Evolutionary conservation across 495 filamentous ascomycete species (phyloP).

Genomic region (Aspergillus sparsus): DNA sequence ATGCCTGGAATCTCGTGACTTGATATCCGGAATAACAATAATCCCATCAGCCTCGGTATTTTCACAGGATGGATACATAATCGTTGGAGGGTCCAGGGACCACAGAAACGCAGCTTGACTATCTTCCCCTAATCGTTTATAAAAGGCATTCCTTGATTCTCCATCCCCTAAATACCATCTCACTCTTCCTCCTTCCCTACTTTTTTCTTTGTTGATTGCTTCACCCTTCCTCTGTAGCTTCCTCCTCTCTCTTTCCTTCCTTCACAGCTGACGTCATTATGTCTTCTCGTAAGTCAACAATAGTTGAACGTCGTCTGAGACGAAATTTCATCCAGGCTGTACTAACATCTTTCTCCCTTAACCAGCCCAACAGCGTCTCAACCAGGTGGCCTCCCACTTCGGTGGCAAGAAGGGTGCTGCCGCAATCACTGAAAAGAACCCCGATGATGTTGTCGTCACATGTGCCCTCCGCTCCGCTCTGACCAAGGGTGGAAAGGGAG

Average conservation of each 20-base stretch:
- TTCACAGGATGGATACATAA: constrained; percentile 36
- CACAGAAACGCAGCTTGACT: constrained; percentile 16
- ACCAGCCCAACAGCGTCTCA: constrained; percentile 61
- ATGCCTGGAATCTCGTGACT: constrained; percentile 35
- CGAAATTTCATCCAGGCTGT: background rate
- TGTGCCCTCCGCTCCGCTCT: constrained; percentile 88
- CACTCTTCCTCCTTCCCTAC: constrained; percentile 12
- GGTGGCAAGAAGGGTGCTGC: constrained; percentile 50
- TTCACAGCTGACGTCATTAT: constrained; percentile 41
- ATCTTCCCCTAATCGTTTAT: constrained; percentile 18
- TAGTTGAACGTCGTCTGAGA: background rate
- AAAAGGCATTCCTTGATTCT: constrained; percentile 8
- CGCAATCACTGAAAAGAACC: constrained; percentile 59
- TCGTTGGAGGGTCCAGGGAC: constrained; percentile 11
- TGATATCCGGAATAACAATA: constrained; percentile 35
- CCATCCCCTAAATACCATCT: constrained; percentile 18
- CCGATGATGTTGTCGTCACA: constrained; percentile 86
- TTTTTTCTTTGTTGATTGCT: background rate
- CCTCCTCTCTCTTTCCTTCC: constrained; percentile 9
- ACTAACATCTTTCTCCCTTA: background rate
- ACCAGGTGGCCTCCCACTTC: constrained; percentile 65
- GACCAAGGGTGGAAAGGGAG: constrained; percentile 89
- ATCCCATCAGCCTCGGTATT: constrained; percentile 42
- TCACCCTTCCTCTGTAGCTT: background rate
- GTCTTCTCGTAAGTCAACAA: constrained; percentile 40